A percentile compares a stretch with the other conserved stretches of the same genome.
phyloP scores from a whole-genome alignment of 768 basidiomycete species.

The Naganishia friedmannii region DNA sequence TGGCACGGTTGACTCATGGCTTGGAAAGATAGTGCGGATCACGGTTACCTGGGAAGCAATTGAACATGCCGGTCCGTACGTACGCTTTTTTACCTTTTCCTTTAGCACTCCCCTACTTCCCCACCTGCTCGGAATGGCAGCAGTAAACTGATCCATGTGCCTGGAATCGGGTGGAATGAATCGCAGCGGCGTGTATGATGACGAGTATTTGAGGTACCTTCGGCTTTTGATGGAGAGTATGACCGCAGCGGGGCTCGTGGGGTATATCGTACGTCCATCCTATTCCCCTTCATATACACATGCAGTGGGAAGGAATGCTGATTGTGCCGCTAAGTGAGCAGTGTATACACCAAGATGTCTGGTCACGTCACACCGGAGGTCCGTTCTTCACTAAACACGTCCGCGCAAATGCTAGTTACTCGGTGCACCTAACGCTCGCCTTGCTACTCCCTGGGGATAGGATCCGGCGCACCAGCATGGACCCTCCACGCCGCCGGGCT shows the following conservation, averaged over 20 bases:
- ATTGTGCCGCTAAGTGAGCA: conserved; percentile 36
- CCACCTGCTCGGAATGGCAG: too few species aligned
- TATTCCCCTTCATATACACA: conserved; percentile 60
- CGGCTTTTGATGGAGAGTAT: conserved; percentile 56
- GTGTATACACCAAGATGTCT: conserved; percentile 86
- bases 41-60: conserved; percentile 96
- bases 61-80: conserved; percentile 88
- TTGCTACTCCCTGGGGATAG: background rate
- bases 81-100: conserved; percentile 35
- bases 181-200: conserved; percentile 85
- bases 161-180: too few species aligned
- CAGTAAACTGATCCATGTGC: too few species aligned
- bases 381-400: conserved; percentile 36
- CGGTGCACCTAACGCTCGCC: background rate
- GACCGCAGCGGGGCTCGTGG: conserved; percentile 42
- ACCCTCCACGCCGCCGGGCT: conserved; percentile 79
- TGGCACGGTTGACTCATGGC: conserved; percentile 1
- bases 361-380: conserved; percentile 90
- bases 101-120: background rate
- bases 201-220: conserved; percentile 76
- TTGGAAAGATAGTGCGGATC: conserved; percentile 66
- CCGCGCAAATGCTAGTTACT: too few species aligned
- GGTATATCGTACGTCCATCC: conserved; percentile 43
- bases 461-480: conserved; percentile 93
- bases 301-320: conserved; percentile 62